phyloP scores from a whole-genome alignment of 495 filamentous ascomycete species.

The Penicillium coprophilum region DNA sequence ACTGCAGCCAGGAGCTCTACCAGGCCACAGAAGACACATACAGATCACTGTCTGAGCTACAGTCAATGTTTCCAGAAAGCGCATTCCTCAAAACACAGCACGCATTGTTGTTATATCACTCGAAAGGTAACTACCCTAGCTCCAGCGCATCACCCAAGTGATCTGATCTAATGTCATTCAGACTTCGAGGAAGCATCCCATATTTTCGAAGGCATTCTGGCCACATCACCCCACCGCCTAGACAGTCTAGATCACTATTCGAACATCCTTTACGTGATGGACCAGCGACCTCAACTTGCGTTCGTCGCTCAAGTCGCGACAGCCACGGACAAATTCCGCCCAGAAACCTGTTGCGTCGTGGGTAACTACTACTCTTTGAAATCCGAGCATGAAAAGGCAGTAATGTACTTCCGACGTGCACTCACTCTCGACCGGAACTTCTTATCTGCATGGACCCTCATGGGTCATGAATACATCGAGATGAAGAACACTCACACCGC shows the following conservation, averaged over 20 bases:
- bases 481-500: slow-evolving; percentile 99
- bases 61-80: slow-evolving; percentile 78
- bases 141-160: background rate
- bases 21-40: slow-evolving; percentile 72
- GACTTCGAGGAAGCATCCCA: slow-evolving; percentile 84
- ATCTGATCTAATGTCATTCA: slow-evolving; percentile 16
- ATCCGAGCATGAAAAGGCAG: slow-evolving; percentile 95
- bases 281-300: slow-evolving; percentile 78
- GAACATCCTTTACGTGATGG: slow-evolving; percentile 95
- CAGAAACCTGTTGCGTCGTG: slow-evolving; percentile 94
- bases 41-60: slow-evolving; percentile 69
- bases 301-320: slow-evolving; percentile 90
- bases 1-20: slow-evolving; percentile 87
- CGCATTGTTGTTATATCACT: slow-evolving; percentile 86
- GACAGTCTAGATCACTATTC: slow-evolving; percentile 93
- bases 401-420: slow-evolving; percentile 95
- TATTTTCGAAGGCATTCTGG: slow-evolving; percentile 79
- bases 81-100: slow-evolving; percentile 87
- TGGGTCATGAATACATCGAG: slow-evolving; percentile 99
- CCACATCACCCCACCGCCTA: slow-evolving; percentile 79
- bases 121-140: slow-evolving; percentile 53
- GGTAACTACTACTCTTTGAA: slow-evolving; percentile 96
- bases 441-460: slow-evolving; percentile 94
- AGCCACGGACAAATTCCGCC: slow-evolving; percentile 89
- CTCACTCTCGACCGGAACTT: slow-evolving; percentile 92